These are phyloP conservation scores for Colletotrichum siamense DNA, from an alignment of 2,329 filamentous ascomycete species.

Conservation along the genomic window DNA sequence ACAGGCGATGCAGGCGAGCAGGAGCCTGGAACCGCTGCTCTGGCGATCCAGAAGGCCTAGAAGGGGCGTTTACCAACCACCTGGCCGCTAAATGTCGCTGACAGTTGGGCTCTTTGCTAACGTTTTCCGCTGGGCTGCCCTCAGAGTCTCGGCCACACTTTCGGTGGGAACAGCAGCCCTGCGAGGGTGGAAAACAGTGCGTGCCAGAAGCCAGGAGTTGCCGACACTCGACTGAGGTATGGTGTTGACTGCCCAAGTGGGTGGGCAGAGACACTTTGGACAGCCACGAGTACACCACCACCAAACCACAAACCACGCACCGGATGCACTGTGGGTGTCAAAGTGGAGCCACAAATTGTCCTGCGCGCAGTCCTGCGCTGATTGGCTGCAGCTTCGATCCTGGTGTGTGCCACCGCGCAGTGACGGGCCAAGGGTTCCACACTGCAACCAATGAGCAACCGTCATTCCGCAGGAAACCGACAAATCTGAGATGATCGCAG, in stretches of 20 bases:
- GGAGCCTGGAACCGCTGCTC: background rate
- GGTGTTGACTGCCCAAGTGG: background rate
- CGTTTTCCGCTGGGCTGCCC: background rate
- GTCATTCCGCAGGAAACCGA: background rate
- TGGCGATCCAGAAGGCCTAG: background rate
- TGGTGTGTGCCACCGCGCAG: background rate
- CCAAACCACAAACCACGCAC: background rate
- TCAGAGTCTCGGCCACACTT: background rate
- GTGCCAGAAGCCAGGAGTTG: background rate
- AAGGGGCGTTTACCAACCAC: constrained; percentile 3
- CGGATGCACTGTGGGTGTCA: background rate
- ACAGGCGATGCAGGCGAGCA: background rate
- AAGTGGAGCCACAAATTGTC: background rate
- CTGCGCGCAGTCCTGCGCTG: background rate
- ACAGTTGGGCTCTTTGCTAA: background rate
- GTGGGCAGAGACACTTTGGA: background rate
- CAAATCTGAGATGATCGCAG: background rate
- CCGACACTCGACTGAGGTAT: background rate
- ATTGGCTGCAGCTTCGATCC: background rate
- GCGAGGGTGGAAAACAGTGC: background rate
- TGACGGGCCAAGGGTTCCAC: background rate
- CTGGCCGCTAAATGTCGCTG: constrained; percentile 4
- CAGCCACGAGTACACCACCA: background rate
- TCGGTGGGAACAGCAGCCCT: background rate
- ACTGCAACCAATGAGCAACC: background rate